These are phyloP conservation scores for Gamsiella multidivaricata DNA, from an alignment of 192 early-diverging fungal species.

Conservation along the genomic window DNA sequence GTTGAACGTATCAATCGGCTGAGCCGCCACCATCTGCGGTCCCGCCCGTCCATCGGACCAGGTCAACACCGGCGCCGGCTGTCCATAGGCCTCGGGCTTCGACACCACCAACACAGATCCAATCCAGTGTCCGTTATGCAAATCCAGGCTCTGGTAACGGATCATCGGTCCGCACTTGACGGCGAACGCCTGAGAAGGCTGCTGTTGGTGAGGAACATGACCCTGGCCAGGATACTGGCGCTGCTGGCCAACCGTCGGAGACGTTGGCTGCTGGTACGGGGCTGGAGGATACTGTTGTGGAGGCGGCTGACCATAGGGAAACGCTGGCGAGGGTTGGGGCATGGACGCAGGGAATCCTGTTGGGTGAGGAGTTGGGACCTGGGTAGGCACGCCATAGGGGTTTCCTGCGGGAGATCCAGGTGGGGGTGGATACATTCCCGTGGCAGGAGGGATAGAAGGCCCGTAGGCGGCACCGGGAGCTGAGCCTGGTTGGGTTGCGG, in stretches of 20 bases:
- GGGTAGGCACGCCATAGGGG: slow-evolving; percentile 10
- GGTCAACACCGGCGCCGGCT: slow-evolving; percentile 36
- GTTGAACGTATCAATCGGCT: slow-evolving; percentile 65
- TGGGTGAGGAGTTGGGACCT: slow-evolving; percentile 23
- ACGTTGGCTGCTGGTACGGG: neutral
- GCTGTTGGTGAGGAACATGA: slow-evolving; percentile 17
- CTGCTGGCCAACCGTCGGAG: neutral
- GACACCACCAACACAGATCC: slow-evolving; percentile 62
- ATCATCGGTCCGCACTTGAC: slow-evolving; percentile 58
- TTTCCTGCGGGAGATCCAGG: slow-evolving; percentile 10
- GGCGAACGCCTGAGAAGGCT: slow-evolving; percentile 1
- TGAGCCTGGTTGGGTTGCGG: slow-evolving; percentile 4
- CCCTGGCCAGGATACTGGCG: slow-evolving; percentile 16
- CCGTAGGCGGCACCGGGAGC: neutral
- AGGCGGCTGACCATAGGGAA: slow-evolving; percentile 12
- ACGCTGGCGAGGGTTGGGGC: slow-evolving; percentile 14
- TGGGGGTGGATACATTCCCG: slow-evolving; percentile 22
- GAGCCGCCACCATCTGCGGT: slow-evolving; percentile 21
- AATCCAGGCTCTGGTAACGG: slow-evolving; percentile 58
- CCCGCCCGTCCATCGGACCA: slow-evolving; percentile 23
- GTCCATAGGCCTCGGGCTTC: slow-evolving; percentile 44
- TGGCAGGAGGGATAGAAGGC: neutral
- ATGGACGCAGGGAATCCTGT: slow-evolving; percentile 15
- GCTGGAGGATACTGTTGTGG: neutral
- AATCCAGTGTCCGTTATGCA: slow-evolving; percentile 47